A percentile compares a stretch with the other conserved stretches of the same genome.
Evolutionary conservation across 306 rosid genomes (phyloP).

Genomic region (Citrullus colocynthis): DNA sequence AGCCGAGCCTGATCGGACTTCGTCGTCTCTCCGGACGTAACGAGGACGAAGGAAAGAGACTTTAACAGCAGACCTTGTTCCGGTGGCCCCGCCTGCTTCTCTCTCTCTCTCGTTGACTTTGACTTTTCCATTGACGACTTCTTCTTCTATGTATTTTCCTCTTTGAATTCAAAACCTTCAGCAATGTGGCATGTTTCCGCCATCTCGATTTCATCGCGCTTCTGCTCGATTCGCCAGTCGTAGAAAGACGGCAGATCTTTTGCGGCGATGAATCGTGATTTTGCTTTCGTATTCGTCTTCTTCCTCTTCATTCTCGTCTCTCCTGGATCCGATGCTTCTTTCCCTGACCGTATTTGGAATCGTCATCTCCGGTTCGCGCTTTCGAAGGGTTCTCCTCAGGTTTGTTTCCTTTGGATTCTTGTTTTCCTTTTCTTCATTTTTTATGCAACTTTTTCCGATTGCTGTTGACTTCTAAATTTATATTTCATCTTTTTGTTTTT

Average conservation of each 20-base stretch:
- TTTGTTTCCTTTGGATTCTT: not conserved
- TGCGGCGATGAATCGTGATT: conserved; percentile 2
- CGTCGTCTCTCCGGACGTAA: conserved; percentile 7
- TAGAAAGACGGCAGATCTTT: not conserved
- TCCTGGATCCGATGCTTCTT: conserved; percentile 2
- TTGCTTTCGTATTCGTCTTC: not conserved
- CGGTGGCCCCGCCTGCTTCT: not conserved
- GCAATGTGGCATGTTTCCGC: not conserved
- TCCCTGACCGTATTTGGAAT: not conserved
- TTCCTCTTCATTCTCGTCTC: not conserved
- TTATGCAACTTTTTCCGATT: not conserved
- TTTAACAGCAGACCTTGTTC: no score
- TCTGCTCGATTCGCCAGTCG: not conserved
- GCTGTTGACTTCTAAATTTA: not conserved
- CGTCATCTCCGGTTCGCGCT: not conserved
- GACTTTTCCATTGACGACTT: conserved; percentile 5
- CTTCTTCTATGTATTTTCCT: not conserved
- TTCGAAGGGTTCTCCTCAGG: not conserved
- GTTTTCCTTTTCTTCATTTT: not conserved
- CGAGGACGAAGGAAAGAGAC: conserved; percentile 1
- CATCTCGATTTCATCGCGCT: not conserved
- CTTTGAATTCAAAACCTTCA: not conserved
- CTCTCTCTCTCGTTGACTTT: not conserved
- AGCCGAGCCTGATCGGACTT: not conserved
- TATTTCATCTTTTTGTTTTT: not conserved